Base-by-base conservation (phyloP, 2,329 filamentous ascomycete genomes). In the Stemphylium vesicarium region DNA sequence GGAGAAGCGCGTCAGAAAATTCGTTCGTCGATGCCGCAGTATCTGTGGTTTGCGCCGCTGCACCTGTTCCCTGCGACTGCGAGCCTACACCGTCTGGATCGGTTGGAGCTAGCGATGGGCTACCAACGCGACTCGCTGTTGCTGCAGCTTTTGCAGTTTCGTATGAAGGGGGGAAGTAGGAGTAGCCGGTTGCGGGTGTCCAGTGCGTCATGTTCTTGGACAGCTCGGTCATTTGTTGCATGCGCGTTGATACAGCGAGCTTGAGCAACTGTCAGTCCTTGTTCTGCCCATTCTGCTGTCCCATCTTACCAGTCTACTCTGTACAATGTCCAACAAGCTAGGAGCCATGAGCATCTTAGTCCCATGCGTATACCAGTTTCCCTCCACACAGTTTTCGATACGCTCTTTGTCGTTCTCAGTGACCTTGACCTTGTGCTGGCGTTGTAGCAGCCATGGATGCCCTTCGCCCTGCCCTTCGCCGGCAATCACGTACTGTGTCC, bases 311-410 rank as follows among this genome's bases (percentile, higher is more conserved):
- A 85, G 76, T 58, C 82, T 76, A 57, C 79, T 79, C 32, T 81
- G 81, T 7, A 88, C 72, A 6, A 88, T 78, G 62, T 85, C 85
- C 35, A 81, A 79, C 45, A 88, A 77, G 9, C 82, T 84, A 2
- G 86, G 85, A 11, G 86, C 85, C 79, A 86, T 85, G 64, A 84
- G 85, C 37, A 88, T 80, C 44, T 79, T 80, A 48, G 85, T 82
- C 1, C 83, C 84, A n/a, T 87, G 79, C 9, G 86, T 78, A 65
- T 84, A 88, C 70, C 84, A 88, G 2, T 83, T 85, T 11, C 79
- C 82, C 41, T 87, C 72, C 5, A 84, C 77, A 24, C 78, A 79
- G 24, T 84, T 76, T 51, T 84, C 80, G 2, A 68, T 82, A 80
- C 33, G 58, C 8, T 64, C 62, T 18, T 63, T 47, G 41, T 37